These are phyloP conservation scores for Saccharum officinarum DNA, from an alignment of 176 grass and related monocot genomes.

Conservation along the genomic window DNA sequence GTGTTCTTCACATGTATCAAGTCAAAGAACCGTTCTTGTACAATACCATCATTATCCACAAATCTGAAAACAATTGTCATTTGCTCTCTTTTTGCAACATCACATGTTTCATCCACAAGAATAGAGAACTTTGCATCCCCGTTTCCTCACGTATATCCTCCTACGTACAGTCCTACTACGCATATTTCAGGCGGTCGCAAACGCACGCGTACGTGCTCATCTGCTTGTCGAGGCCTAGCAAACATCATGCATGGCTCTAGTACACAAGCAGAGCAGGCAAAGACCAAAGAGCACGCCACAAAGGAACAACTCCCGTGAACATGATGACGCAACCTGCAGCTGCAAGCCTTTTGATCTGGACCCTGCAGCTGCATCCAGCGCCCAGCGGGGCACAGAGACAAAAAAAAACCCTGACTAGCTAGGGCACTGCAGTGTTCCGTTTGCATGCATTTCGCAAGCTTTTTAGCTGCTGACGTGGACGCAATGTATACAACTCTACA, in stretches of 20 bases:
- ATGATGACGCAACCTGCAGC: not conserved
- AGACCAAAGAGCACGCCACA: not conserved
- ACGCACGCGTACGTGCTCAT: not conserved
- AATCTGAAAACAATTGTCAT: no score
- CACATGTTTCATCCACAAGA: no score
- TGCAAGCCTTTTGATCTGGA: not conserved
- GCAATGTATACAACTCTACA: not conserved
- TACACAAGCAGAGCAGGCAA: not conserved
- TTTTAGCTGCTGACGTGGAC: not conserved
- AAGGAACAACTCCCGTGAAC: slow-evolving; percentile 22
- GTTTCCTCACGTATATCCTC: no score
- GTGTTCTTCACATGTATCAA: no score
- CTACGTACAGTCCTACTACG: no score
- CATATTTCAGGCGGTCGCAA: not conserved
- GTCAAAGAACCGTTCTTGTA: no score
- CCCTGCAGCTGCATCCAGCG: not conserved
- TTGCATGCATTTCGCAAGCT: not conserved
- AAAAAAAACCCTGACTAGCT: not conserved
- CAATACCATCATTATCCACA: no score
- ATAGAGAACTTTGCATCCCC: no score
- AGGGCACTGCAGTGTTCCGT: not conserved
- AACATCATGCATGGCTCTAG: not conserved
- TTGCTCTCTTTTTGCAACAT: no score
- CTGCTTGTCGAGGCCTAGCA: not conserved
- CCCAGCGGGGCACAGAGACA: not conserved